Conservation (phyloP, 2,329 filamentous ascomycete genomes). For the Eurotiales sp. region DNA sequence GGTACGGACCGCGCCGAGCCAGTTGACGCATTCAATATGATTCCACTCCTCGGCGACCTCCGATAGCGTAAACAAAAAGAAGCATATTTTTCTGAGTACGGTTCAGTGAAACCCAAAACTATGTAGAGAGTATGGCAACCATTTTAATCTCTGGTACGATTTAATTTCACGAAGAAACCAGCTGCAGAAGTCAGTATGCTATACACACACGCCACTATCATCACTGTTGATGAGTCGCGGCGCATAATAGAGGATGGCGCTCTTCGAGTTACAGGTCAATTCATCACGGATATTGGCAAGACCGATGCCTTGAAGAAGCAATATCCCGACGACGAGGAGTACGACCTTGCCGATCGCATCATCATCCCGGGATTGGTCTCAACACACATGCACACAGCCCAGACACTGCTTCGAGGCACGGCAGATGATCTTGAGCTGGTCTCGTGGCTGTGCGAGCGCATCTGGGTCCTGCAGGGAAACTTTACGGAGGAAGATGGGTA, state of each 20-base stretch:
- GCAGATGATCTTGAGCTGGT: conserved; percentile 51
- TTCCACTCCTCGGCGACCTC: no score
- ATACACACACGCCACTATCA: conserved; percentile 49
- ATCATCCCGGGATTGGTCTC: conserved; percentile 50
- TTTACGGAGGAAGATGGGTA: conserved; percentile 48
- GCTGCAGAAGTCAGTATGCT: conserved; percentile 30
- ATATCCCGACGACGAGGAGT: conserved; percentile 28
- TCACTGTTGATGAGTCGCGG: conserved; percentile 47
- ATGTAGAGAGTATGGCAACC: no score
- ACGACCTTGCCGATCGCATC: conserved; percentile 40
- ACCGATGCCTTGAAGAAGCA: conserved; percentile 28
- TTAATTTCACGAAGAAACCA: no score
- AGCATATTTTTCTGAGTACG: no score
- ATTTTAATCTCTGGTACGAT: no score
- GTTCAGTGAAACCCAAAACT: no score
- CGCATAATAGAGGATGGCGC: conserved; percentile 48
- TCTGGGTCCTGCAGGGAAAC: conserved; percentile 48
- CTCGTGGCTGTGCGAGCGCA: conserved; percentile 50
- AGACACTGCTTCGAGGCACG: conserved; percentile 42
- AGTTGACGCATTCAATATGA: no score
- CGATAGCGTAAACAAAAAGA: no score
- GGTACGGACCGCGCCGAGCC: no score
- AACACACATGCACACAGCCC: conserved; percentile 50
- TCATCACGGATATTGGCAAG: conserved; percentile 45
- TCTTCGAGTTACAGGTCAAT: conserved; percentile 38